Percentiles rank a stretch among this genome's conserved stretches.
Evolutionary conservation across 2,329 filamentous ascomycete genomes (phyloP).

Genomic region (Alternaria hordeiaustralica): DNA sequence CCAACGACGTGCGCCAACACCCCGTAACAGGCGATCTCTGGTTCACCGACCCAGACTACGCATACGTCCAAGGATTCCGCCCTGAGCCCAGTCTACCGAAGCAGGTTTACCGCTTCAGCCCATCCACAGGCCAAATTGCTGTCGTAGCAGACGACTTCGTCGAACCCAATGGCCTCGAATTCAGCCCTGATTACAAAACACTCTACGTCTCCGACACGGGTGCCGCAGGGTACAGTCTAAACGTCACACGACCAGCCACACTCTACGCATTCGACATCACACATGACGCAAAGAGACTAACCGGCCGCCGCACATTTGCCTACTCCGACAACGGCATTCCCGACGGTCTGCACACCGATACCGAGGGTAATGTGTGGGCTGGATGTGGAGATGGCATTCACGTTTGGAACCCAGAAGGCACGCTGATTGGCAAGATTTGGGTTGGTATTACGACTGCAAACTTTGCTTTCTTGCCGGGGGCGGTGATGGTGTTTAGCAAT

Average conservation of each 20-base stretch:
- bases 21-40: constrained; percentile 55
- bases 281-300: constrained; percentile 44
- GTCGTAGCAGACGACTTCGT: constrained; percentile 52
- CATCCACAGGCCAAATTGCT: constrained; percentile 49
- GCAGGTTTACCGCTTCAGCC: constrained; percentile 53
- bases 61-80: constrained; percentile 40
- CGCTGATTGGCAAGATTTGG: constrained; percentile 64
- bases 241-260: constrained; percentile 49
- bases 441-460: constrained; percentile 51
- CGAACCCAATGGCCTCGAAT: constrained; percentile 56
- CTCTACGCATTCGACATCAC: constrained; percentile 54
- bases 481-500: constrained; percentile 45
- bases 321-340: constrained; percentile 62
- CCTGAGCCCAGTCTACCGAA: constrained; percentile 41
- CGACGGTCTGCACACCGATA: constrained; percentile 65
- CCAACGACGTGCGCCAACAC: constrained; percentile 54
- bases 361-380: constrained; percentile 62
- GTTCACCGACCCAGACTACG: constrained; percentile 57
- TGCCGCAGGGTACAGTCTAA: constrained; percentile 38
- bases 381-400: constrained; percentile 63
- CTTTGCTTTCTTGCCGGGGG: constrained; percentile 46
- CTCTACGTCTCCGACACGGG: constrained; percentile 59
- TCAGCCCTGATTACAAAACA: constrained; percentile 52
- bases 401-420: constrained; percentile 60
- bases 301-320: constrained; percentile 59